Conservation (phyloP, 2,329 filamentous ascomycete genomes). For the Fusarium denticulatum region DNA sequence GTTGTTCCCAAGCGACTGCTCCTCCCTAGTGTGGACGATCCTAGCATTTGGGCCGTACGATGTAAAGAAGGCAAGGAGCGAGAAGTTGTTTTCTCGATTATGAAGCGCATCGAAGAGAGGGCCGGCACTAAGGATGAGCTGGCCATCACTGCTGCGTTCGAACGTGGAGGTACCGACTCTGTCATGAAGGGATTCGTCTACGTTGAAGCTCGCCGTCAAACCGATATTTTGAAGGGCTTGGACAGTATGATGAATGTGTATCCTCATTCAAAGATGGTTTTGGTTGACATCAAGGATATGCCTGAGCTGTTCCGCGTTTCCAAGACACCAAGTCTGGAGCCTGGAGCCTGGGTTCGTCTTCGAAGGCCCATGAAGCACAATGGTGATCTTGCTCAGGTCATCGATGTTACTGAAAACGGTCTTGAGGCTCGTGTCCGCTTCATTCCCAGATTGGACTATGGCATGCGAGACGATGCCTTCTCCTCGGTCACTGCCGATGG, state of each 20-base stretch:
- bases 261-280: slow-evolving; percentile 82
- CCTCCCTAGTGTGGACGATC: slow-evolving; percentile 92
- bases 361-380: slow-evolving; percentile 82
- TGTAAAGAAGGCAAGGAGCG: slow-evolving; percentile 96
- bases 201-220: slow-evolving; percentile 87
- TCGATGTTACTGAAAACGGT: slow-evolving; percentile 93
- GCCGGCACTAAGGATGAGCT: slow-evolving; percentile 81
- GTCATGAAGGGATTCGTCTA: slow-evolving; percentile 96
- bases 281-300: slow-evolving; percentile 97
- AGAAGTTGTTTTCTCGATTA: slow-evolving; percentile 87
- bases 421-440: slow-evolving; percentile 87
- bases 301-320: slow-evolving; percentile 91
- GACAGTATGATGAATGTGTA: slow-evolving; percentile 91
- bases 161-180: slow-evolving; percentile 79
- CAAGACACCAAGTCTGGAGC: slow-evolving; percentile 85
- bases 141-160: slow-evolving; percentile 89
- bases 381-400: slow-evolving; percentile 89
- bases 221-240: slow-evolving; percentile 83
- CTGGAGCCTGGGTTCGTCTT: slow-evolving; percentile 92
- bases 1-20: slow-evolving; percentile 87
- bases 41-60: slow-evolving; percentile 92
- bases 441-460: slow-evolving; percentile 93
- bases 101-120: slow-evolving; percentile 87
- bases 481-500: slow-evolving; percentile 61
- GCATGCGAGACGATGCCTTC: slow-evolving; percentile 78